A percentile compares a stretch with the other conserved stretches of the same genome.
These are phyloP conservation scores for Colletotrichum caudatum DNA, from an alignment of 2,329 filamentous ascomycete species.

Conservation along the genomic window DNA sequence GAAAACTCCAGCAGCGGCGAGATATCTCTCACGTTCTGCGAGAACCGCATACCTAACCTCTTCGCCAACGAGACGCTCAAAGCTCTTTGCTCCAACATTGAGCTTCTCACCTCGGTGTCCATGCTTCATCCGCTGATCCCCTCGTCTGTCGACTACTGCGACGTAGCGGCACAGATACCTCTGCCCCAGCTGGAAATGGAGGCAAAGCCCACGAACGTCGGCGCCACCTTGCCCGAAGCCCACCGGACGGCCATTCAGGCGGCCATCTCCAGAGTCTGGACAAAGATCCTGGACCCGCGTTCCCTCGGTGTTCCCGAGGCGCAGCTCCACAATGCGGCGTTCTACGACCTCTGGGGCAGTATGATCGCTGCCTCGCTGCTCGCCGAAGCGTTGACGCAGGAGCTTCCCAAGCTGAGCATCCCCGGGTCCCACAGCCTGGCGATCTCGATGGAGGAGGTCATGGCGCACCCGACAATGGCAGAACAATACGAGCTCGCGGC, in stretches of 20 bases:
- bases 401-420: constrained; percentile 53
- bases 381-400: constrained; percentile 58
- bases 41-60: constrained; percentile 55
- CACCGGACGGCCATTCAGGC: constrained; percentile 57
- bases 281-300: constrained; percentile 56
- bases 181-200: constrained; percentile 49
- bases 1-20: constrained; percentile 53
- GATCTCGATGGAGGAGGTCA: constrained; percentile 61
- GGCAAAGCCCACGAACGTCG: constrained; percentile 43
- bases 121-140: constrained; percentile 61
- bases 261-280: constrained; percentile 59
- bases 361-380: constrained; percentile 62
- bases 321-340: constrained; percentile 59
- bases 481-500: constrained; percentile 60
- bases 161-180: constrained; percentile 56
- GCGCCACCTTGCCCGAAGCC: constrained; percentile 52
- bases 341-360: constrained; percentile 64
- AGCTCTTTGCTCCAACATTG: constrained; percentile 60
- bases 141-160: constrained; percentile 56
- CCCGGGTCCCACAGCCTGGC: constrained; percentile 54
- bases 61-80: constrained; percentile 60
- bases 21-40: constrained; percentile 60
- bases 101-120: constrained; percentile 59
- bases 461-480: constrained; percentile 63
- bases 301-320: constrained; percentile 54